Percentiles rank a stretch among this genome's conserved stretches.
phyloP scores from a whole-genome alignment of 1,284 basidiomycete genomes.

The Pholiota adiposa region DNA sequence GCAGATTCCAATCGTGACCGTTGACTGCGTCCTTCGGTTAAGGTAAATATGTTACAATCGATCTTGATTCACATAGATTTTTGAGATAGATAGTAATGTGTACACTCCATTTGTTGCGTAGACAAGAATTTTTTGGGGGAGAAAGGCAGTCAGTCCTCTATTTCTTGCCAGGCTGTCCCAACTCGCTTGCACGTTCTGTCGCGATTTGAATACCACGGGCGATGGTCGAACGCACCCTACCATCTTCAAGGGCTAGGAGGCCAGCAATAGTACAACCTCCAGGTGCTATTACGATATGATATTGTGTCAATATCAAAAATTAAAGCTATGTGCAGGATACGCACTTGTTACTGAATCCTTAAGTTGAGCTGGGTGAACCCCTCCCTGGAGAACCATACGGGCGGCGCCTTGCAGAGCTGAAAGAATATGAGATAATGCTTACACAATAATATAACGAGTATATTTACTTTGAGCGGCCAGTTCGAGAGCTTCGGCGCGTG shows the following conservation, averaged over 20 bases:
- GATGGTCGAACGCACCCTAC: conserved; percentile 91
- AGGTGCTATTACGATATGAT: conserved; percentile 64
- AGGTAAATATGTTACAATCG: background rate
- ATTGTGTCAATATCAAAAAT: background rate
- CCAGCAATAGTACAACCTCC: conserved; percentile 99
- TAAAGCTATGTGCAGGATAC: conserved; percentile 31
- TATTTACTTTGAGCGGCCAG: conserved; percentile 91
- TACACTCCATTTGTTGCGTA: background rate
- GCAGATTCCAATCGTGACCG: background rate
- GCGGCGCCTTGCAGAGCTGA: conserved; percentile 95
- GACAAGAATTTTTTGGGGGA: background rate
- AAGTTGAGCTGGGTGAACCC: conserved; percentile 92
- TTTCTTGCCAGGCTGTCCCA: conserved; percentile 65
- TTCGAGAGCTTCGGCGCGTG: conserved; percentile 91
- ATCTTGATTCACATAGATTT: background rate
- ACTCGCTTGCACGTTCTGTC: conserved; percentile 83
- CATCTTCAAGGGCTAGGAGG: conserved; percentile 93
- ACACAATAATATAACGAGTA: background rate
- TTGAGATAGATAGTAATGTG: background rate
- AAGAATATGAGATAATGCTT: background rate
- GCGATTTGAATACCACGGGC: conserved; percentile 95
- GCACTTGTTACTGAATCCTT: conserved; percentile 98
- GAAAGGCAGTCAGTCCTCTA: conserved; percentile 19
- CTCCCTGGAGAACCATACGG: conserved; percentile 90
- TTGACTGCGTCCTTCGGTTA: background rate